Evolutionary conservation across 352 stramenopile genomes (phyloP).

Genomic region (Globisporangium okanoganense): DNA sequence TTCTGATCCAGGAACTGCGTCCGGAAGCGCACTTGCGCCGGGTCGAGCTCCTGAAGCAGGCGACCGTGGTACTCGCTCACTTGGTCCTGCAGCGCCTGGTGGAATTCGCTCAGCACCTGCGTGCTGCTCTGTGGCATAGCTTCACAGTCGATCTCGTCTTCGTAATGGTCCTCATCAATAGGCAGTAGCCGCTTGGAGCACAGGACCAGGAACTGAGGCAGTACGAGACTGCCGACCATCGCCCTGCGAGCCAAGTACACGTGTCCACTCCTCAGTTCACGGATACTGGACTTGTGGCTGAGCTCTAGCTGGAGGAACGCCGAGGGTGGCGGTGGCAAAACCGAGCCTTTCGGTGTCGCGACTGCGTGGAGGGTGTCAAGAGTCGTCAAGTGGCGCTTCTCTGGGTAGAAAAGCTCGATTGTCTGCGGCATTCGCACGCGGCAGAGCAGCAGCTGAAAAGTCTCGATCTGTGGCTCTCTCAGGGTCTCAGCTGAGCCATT

Average conservation of each 20-base stretch:
- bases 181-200: slow-evolving; percentile 19
- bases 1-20: slow-evolving; percentile 25
- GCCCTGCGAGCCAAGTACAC: slow-evolving; percentile 30
- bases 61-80: slow-evolving; percentile 29
- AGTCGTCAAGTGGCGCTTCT: slow-evolving; percentile 17
- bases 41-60: slow-evolving; percentile 32
- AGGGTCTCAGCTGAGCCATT: background rate
- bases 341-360: slow-evolving; percentile 15
- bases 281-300: background rate
- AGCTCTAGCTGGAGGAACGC: slow-evolving; percentile 37
- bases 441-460: slow-evolving; percentile 37
- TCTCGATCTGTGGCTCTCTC: slow-evolving; percentile 16
- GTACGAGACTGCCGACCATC: slow-evolving; percentile 17
- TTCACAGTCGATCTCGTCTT: background rate
- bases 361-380: slow-evolving; percentile 22
- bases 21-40: slow-evolving; percentile 22
- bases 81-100: slow-evolving; percentile 24
- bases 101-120: slow-evolving; percentile 18
- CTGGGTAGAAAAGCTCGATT: slow-evolving; percentile 29
- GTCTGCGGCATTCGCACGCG: slow-evolving; percentile 33
- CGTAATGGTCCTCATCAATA: background rate
- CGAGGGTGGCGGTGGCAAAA: slow-evolving; percentile 24
- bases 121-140: background rate
- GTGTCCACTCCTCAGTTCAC: slow-evolving; percentile 6
- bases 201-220: slow-evolving; percentile 38